Conservation (phyloP, 192 early-diverging fungal species). For the Chytriomyces sp. region DNA sequence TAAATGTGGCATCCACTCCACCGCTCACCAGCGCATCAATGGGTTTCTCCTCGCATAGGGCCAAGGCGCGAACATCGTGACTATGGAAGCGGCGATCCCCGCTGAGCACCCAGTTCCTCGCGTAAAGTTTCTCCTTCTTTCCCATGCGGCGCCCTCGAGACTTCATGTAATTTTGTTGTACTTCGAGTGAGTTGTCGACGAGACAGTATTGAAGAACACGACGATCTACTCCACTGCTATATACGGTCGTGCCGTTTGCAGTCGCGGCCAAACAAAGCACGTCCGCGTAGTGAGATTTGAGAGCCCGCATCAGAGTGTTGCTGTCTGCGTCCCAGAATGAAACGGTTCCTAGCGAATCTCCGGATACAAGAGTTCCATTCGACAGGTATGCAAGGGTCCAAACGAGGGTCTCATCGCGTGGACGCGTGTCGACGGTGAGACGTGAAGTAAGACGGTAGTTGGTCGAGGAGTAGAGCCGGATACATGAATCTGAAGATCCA, state of each 20-base stretch:
- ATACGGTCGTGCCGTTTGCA: constrained; percentile 71
- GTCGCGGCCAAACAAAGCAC: constrained; percentile 80
- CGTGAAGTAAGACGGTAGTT: constrained; percentile 54
- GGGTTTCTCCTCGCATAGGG: constrained; percentile 69
- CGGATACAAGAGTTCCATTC: constrained; percentile 78
- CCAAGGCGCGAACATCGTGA: constrained; percentile 90
- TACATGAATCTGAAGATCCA: constrained; percentile 80
- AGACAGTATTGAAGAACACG: constrained; percentile 74
- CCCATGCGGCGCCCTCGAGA: background rate
- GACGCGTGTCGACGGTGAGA: constrained; percentile 73
- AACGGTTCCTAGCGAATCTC: constrained; percentile 89
- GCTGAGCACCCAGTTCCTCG: constrained; percentile 73
- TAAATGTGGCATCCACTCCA: constrained; percentile 50
- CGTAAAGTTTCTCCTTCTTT: background rate
- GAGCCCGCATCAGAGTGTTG: constrained; percentile 68
- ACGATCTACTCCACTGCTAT: constrained; percentile 88
- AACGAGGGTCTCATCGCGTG: constrained; percentile 77
- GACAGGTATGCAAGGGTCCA: constrained; percentile 69
- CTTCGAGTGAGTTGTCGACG: constrained; percentile 34
- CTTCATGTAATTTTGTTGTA: constrained; percentile 17
- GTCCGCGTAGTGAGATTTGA: constrained; percentile 82
- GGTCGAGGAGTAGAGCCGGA: constrained; percentile 52
- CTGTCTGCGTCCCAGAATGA: constrained; percentile 81
- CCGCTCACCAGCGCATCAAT: constrained; percentile 80
- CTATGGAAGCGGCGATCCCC: constrained; percentile 89